Base-by-base conservation (phyloP, 108 stramenopile genomes). In the Poteriospumella lacustris region DNA sequence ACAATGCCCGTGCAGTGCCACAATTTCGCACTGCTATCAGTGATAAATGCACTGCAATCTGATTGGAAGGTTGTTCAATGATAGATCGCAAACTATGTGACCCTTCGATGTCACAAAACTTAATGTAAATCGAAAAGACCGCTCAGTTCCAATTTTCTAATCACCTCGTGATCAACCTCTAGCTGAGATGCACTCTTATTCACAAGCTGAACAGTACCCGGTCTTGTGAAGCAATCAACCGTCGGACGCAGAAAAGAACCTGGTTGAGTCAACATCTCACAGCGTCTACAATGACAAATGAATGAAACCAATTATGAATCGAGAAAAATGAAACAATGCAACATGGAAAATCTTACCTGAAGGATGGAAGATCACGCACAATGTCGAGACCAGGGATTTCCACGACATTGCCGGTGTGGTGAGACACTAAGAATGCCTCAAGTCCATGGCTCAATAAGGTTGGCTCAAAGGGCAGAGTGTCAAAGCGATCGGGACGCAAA, bases 321-420 rank as follows among this genome's bases (percentile, higher is more conserved):
- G 24, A 15, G 24, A 56, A 19, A 56, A n/a, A 5, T 75, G 0
- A 29, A 68, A n/a, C 80, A 80, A 9, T 76, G 40, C 56, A 79
- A 5, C 36, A 78, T 77, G 26, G 59, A 44, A 19, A 67, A 34
- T n/a, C 75, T 78, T 64, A 58, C 72, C 29, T 19, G 41, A 34
- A 80, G 78, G 12, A 78, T 67, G n/a, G 58, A 40, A 76, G 76
- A 26, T 80, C 43, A 76, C 1, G 36, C 31, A 42, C 59, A 78
- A 2, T 81, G 40, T 38, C 64, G 40, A 67, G 12, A 19, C 64
- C 64, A 5, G 36, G 70, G 3, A 56, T 73, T 24, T 44, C 70
- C 33, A 5, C 26, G 12, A 73, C n/a, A 5, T 33, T 73, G 15
- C 70, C 70, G 26, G 26, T 5, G 5, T 39, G 5, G 29, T 56